phyloP scores from a whole-genome alignment of 257 asterid species.

The Marsdenia floribunda region DNA sequence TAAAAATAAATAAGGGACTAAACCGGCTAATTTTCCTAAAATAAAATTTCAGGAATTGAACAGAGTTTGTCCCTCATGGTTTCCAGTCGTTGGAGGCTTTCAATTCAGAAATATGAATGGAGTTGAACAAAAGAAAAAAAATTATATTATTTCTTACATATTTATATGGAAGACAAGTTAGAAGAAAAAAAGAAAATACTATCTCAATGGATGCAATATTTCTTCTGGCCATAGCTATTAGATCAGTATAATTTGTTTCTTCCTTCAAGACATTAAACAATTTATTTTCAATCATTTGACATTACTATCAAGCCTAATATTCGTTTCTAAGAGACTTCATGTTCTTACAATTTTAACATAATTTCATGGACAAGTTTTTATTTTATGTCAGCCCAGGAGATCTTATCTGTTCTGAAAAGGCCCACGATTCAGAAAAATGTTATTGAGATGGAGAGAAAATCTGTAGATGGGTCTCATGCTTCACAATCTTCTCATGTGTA shows the following conservation, averaged over 20 bases:
- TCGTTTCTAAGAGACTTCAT: not conserved
- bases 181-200: not conserved
- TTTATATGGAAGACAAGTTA: not conserved
- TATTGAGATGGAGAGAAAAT: constrained; percentile 26
- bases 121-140: not conserved
- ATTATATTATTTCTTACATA: not conserved
- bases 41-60: not conserved
- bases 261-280: not conserved
- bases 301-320: not conserved
- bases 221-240: not conserved
- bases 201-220: not conserved
- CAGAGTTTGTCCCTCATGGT: not conserved
- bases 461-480: constrained; percentile 22
- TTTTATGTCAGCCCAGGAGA: constrained; percentile 59
- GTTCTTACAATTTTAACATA: not conserved
- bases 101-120: not conserved
- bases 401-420: constrained; percentile 64
- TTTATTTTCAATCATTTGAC: not conserved
- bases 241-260: not conserved
- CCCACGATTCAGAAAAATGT: constrained; percentile 35
- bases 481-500: constrained; percentile 31
- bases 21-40: too few relatives aligned
- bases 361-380: constrained; percentile 11
- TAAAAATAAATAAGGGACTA: too few relatives aligned
- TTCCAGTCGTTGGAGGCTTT: not conserved